Evolutionary conservation across 805 yeast species (phyloP).

Genomic region (Pichia ethanolica): DNA sequence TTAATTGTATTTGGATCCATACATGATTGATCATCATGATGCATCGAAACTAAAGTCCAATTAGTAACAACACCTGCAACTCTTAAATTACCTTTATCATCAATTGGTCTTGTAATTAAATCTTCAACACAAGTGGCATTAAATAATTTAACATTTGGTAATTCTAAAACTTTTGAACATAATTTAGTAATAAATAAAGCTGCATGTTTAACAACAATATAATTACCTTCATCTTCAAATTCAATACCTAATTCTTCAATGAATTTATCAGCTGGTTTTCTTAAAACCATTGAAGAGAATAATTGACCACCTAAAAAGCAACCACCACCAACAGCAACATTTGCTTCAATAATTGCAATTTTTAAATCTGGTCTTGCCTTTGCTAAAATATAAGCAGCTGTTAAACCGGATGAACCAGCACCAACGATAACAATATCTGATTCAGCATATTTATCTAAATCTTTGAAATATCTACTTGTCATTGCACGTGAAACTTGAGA

Average conservation of each 20-base stretch:
- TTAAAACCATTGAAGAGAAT: conserved; percentile 70
- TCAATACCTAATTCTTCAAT: conserved; percentile 55
- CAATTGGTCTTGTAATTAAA: conserved; percentile 62
- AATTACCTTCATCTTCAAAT: conserved; percentile 75
- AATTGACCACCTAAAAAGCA: conserved; percentile 73
- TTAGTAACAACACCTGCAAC: conserved; percentile 78
- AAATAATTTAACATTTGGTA: conserved; percentile 71
- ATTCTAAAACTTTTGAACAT: conserved; percentile 56
- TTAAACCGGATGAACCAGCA: conserved; percentile 70
- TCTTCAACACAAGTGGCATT: conserved; percentile 80
- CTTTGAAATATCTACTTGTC: conserved; percentile 68
- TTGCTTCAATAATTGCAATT: conserved; percentile 66
- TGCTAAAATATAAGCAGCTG: conserved; percentile 69
- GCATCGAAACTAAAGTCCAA: conserved; percentile 73
- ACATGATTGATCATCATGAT: conserved; percentile 70
- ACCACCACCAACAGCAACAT: conserved; percentile 77
- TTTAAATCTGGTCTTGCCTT: conserved; percentile 69
- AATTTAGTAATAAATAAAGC: conserved; percentile 61
- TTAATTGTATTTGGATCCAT: conserved; percentile 81
- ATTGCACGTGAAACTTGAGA: conserved; percentile 75
- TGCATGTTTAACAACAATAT: conserved; percentile 74
- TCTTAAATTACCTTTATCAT: conserved; percentile 45
- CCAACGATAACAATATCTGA: conserved; percentile 71
- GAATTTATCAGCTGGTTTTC: conserved; percentile 72
- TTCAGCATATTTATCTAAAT: conserved; percentile 66